These are phyloP conservation scores for Talaromyces ruber DNA, from an alignment of 495 filamentous ascomycete genomes.

Conservation along the genomic window DNA sequence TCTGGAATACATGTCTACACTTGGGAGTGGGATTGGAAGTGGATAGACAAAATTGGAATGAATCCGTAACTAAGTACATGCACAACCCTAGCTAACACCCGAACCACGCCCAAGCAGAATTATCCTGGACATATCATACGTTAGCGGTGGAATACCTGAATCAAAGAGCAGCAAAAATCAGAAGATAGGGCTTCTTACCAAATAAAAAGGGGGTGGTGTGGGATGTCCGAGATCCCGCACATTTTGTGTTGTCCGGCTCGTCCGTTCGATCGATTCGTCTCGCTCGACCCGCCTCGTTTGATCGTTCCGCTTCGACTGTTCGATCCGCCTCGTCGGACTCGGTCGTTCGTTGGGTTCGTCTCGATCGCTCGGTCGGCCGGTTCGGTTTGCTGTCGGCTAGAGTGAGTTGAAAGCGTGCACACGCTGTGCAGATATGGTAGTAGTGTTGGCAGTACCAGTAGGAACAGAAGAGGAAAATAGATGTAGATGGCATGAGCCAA, in stretches of 20 bases:
- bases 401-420: background rate
- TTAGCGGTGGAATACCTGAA: constrained; percentile 3
- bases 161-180: background rate
- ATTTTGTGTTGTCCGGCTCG: background rate
- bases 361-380: background rate
- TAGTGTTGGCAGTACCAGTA: background rate
- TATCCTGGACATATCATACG: background rate
- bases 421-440: background rate
- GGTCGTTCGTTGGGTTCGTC: background rate
- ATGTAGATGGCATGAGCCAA: background rate
- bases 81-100: background rate
- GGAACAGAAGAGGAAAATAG: background rate
- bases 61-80: background rate
- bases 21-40: background rate
- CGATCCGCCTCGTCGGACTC: background rate
- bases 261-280: background rate
- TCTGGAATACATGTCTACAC: background rate
- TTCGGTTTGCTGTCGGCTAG: background rate
- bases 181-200: background rate
- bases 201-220: background rate
- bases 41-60: background rate
- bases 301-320: background rate
- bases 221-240: background rate
- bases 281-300: background rate
- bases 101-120: background rate